Conservation (phyloP, 2,329 filamentous ascomycete species). For the Pseudogymnoascus sp. region DNA sequence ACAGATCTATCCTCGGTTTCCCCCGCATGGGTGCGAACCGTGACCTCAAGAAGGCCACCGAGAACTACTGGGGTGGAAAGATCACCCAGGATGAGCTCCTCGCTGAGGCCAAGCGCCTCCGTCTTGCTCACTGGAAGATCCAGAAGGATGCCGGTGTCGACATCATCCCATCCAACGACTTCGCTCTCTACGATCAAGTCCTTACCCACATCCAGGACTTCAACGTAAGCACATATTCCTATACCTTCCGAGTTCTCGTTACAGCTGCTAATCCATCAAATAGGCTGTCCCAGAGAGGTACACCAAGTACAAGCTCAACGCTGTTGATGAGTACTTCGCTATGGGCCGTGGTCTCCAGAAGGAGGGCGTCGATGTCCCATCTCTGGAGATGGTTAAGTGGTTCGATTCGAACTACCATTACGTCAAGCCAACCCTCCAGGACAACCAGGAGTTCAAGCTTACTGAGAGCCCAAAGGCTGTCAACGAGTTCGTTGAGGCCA, state of each 20-base stretch:
- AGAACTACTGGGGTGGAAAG: constrained; percentile 96
- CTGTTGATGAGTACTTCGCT: constrained; percentile 96
- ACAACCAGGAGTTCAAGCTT: constrained; percentile 95
- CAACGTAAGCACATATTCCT: constrained; percentile 54
- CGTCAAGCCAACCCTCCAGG: constrained; percentile 96
- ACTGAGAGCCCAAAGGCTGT: constrained; percentile 85
- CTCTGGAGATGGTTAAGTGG: constrained; percentile 99
- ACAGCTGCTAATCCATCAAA: constrained; percentile 15
- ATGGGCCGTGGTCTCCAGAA: constrained; percentile 99
- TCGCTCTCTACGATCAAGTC: constrained; percentile 96
- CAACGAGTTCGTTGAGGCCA: constrained; percentile 89
- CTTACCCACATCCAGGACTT: constrained; percentile 98
- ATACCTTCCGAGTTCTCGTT: not conserved
- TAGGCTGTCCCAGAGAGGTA: constrained; percentile 90
- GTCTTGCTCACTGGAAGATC: constrained; percentile 97
- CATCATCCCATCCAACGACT: constrained; percentile 98
- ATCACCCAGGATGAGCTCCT: constrained; percentile 85
- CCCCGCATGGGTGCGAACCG: constrained; percentile 96
- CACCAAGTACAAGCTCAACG: constrained; percentile 77
- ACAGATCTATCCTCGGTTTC: constrained; percentile 78
- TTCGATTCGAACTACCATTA: constrained; percentile 99
- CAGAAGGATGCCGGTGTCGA: constrained; percentile 98
- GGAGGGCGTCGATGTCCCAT: constrained; percentile 84
- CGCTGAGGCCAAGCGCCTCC: constrained; percentile 91
- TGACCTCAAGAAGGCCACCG: constrained; percentile 99